Evolutionary conservation across 2,329 filamentous ascomycete genomes (phyloP), one percentile per base, ranked within the genome.

Genomic region (Cephalotrichum gorgonifer): DNA sequence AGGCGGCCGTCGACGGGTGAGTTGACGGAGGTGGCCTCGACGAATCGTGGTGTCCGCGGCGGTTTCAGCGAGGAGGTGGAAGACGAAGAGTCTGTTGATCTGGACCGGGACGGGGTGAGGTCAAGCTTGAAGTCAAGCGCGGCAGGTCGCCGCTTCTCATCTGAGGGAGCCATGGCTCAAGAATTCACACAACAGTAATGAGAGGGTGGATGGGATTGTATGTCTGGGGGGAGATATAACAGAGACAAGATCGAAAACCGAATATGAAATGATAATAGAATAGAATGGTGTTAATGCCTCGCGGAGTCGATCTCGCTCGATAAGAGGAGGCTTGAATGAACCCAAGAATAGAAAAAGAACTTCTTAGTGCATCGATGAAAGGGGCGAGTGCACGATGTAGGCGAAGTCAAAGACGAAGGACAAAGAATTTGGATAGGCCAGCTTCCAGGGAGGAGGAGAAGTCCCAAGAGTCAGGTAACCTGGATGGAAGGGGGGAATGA

Each of bases 11-110:
- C 70, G 59, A 88, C 72, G 39, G 86, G 86, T 43, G 86, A 90
- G 69, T 89, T 74, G 47, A 90, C 81, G 26, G 85, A 78, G 27
- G 86, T 91, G 42, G 85, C 86, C 71, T 90, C 86, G 49, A 84
- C 85, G 60, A 91, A 91, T 60, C 86, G 83, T 58, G 86, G 84
- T 57, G 83, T 85, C 60, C 86, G 78, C 53, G 84, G 84, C 35
- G 78, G 72, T 68, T 85, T 86, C 54, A 81, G 68, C 15, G 78
- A 81, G 42, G 69, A 73, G 54, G 69, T 68, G 50, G 75, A 75
- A 26, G 75, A 73, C 35, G 68, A 70, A 14, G 75, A 78, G 47
- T 68, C 67, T 43, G 70, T 69, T 5, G 76, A 74, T 25, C 65
- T 67, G 47, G 73, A 70, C 51, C 75, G 71, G 50, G 66, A 62